A percentile compares a stretch with the other conserved stretches of the same genome.
phyloP scores from a whole-genome alignment of 768 basidiomycete species.

The Kwoniella shandongensis region DNA sequence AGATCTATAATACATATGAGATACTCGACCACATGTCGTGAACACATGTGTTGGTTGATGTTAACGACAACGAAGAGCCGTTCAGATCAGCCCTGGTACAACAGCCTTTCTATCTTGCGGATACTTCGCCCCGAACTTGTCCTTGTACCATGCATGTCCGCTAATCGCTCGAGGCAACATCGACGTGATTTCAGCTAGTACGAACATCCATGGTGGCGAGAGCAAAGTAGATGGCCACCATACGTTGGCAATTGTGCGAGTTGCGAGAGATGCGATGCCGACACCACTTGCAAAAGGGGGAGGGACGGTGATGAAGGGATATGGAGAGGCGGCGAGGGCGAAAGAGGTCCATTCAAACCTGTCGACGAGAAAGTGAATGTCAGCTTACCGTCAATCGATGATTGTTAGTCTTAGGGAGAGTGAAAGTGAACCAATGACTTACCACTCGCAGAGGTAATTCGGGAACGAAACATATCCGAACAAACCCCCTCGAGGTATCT shows the following conservation, averaged over 20 bases:
- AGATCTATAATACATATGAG: too few species aligned
- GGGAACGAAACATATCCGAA: conserved; percentile 82
- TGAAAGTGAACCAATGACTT: conserved; percentile 11
- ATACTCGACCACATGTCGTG: too few species aligned
- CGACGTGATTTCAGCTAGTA: conserved; percentile 66
- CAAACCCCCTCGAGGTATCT: conserved; percentile 68
- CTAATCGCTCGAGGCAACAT: conserved; percentile 76
- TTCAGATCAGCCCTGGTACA: conserved; percentile 60
- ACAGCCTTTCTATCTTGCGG: conserved; percentile 72
- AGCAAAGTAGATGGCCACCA: conserved; percentile 51
- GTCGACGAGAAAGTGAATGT: background rate
- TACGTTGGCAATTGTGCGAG: conserved; percentile 31
- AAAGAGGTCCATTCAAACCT: conserved; percentile 87
- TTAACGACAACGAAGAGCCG: too few species aligned
- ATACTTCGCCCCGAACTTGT: conserved; percentile 70
- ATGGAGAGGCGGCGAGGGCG: conserved; percentile 64
- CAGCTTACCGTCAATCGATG: too few species aligned
- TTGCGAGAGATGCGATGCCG: background rate
- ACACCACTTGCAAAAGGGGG: background rate
- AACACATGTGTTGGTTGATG: too few species aligned
- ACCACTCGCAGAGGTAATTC: conserved; percentile 89
- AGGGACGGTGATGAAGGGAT: conserved; percentile 16
- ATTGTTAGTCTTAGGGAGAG: too few species aligned
- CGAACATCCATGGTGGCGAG: conserved; percentile 79
- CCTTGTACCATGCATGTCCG: conserved; percentile 82